A percentile compares a stretch with the other conserved stretches of the same genome.
Conservation (phyloP, 2,329 filamentous ascomycete genomes). For the Fusarium abutilonis region DNA sequence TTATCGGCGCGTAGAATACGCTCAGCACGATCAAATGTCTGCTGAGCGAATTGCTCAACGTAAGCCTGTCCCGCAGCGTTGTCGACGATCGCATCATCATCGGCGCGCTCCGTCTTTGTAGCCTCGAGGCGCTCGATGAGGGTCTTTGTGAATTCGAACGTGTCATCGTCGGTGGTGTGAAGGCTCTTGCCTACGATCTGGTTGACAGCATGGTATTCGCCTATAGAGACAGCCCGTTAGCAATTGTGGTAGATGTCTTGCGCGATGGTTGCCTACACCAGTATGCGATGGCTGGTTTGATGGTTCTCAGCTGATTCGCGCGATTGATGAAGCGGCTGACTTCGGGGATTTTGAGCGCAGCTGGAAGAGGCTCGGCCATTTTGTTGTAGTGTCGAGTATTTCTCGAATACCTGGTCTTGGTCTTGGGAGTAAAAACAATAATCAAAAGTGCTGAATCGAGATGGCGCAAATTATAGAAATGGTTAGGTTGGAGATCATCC, state of each 20-base stretch:
- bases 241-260: neutral
- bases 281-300: slow-evolving; percentile 90
- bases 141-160: slow-evolving; percentile 79
- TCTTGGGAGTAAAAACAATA: neutral
- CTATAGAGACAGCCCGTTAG: slow-evolving; percentile 55
- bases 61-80: slow-evolving; percentile 89
- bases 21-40: slow-evolving; percentile 87
- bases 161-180: slow-evolving; percentile 81
- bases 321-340: slow-evolving; percentile 85
- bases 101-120: slow-evolving; percentile 68
- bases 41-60: slow-evolving; percentile 90
- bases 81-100: slow-evolving; percentile 85
- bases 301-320: slow-evolving; percentile 82
- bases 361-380: slow-evolving; percentile 70
- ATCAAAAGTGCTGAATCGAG: neutral
- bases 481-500: slow-evolving; percentile 23
- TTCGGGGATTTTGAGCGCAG: slow-evolving; percentile 77
- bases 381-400: slow-evolving; percentile 19
- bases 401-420: neutral
- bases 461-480: slow-evolving; percentile 29
- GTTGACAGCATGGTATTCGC: slow-evolving; percentile 92
- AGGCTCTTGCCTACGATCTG: slow-evolving; percentile 85
- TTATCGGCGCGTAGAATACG: slow-evolving; percentile 83
- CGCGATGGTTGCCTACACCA: slow-evolving; percentile 75
- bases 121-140: slow-evolving; percentile 91